Evolutionary conservation across 192 early-diverging fungal species (phyloP), one percentile per base, ranked within the genome.

Genomic region (Chytriomyces sp.): DNA sequence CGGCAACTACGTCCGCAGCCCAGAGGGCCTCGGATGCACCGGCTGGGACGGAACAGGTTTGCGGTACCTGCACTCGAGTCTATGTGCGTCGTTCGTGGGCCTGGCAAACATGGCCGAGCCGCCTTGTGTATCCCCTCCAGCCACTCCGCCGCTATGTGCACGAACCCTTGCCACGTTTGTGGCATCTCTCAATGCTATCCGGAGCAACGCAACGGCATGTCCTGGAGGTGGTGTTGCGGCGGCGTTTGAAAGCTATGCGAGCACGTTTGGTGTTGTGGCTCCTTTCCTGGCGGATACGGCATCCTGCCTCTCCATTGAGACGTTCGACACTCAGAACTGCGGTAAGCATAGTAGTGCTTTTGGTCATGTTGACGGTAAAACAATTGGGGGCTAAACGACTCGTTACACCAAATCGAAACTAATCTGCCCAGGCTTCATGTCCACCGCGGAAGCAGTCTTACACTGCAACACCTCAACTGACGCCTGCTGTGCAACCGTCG

Each of bases 31-130:
- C 60, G 72, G 72, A 23, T 73, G 72, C 45, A 20, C 59, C 8
- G 60, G 60, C 72, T 73, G 61, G 61, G 61, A 59, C 50, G 60
- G 72, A 2, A 47, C 59, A 1, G 72, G 72, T 6, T 35, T 73
- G 6, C 72, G 72, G 23, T 61, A 73, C 72, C 72, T 49, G 43
- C 72, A 73, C 60, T 43, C 50, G 8, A 61, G 60, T 24, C 72
- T 73, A 43, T 73, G 72, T 45, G 72, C 72, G 11, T 57, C 60
- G 20, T 63, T 73, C 72, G 72, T 62, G 4, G 60, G 43, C 0
- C 13, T 13, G 28, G 28, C 7, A 20, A 45, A 44, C 65, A 43
- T n/a, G 65, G 13, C 23, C 46, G 65, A 11, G 7, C 65, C 65
- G 11, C 13, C 13, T 57, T 57, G 53, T 20, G 20, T 18, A 1